Percentiles rank a stretch among this genome's conserved stretches.
Conservation (phyloP, 2,329 filamentous ascomycete species). For the Aspergillus fumigatus region DNA sequence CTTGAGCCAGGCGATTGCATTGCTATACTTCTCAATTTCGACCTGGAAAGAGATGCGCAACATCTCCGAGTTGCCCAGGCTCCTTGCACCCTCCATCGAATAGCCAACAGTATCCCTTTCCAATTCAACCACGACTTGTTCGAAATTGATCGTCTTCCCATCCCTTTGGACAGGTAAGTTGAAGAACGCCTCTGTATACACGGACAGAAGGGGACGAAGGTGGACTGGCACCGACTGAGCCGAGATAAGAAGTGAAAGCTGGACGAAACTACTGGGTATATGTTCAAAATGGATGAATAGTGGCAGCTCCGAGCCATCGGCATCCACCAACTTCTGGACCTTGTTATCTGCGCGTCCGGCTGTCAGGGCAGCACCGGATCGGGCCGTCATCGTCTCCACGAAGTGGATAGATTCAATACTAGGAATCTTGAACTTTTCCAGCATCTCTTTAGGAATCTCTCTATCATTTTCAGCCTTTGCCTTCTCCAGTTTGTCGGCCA, state of each 20-base stretch:
- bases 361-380: constrained; percentile 70
- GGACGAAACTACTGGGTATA: constrained; percentile 87
- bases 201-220: constrained; percentile 73
- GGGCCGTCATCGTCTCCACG: constrained; percentile 79
- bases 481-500: constrained; percentile 70
- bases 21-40: constrained; percentile 81
- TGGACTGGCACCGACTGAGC: constrained; percentile 73
- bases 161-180: constrained; percentile 77
- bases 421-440: constrained; percentile 78
- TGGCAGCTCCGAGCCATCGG: constrained; percentile 59
- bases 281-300: constrained; percentile 97
- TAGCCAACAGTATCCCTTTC: constrained; percentile 91
- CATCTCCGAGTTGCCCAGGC: constrained; percentile 74
- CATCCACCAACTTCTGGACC: constrained; percentile 72
- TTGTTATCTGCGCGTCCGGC: constrained; percentile 64
- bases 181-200: constrained; percentile 93
- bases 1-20: constrained; percentile 76
- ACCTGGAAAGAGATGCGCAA: constrained; percentile 77
- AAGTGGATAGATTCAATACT: constrained; percentile 90
- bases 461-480: constrained; percentile 87
- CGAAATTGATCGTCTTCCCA: constrained; percentile 75
- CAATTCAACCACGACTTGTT: constrained; percentile 84
- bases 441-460: constrained; percentile 74
- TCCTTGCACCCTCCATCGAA: constrained; percentile 62
- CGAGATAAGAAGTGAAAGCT: constrained; percentile 74